Percentiles rank a stretch among this genome's conserved stretches.
phyloP scores from a whole-genome alignment of 169 alveolate genomes.

The Eimeria praecox region DNA sequence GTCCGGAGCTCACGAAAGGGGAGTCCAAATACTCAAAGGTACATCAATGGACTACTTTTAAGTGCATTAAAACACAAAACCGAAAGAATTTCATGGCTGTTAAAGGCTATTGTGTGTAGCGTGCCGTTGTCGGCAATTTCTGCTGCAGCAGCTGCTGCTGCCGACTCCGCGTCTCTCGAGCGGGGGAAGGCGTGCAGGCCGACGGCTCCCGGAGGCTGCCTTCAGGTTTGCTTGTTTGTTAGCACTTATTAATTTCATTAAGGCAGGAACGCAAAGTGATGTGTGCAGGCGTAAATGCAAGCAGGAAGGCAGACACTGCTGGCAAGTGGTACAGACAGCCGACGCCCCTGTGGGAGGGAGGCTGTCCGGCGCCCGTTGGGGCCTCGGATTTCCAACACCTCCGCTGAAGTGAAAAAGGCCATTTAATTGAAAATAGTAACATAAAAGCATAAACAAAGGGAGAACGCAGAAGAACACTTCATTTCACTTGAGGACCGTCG shows the following conservation, averaged over 20 bases:
- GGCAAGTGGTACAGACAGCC: background rate
- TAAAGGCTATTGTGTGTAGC: background rate
- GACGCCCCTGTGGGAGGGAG: constrained; percentile 1
- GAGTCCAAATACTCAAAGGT: background rate
- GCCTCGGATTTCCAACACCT: background rate
- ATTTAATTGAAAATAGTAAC: background rate
- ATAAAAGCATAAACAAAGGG: background rate
- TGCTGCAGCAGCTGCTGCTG: background rate
- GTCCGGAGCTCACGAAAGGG: background rate
- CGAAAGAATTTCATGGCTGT: no score
- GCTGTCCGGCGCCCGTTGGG: background rate
- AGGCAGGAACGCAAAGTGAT: background rate
- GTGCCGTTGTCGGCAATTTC: background rate
- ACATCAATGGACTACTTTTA: no score
- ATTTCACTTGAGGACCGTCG: background rate
- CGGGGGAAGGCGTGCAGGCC: background rate
- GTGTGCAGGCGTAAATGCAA: background rate
- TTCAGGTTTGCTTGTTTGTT: background rate
- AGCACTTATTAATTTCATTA: background rate
- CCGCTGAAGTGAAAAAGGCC: background rate
- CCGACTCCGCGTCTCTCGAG: constrained; percentile 10
- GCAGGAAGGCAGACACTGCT: background rate
- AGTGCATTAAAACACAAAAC: no score
- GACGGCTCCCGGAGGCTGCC: background rate
- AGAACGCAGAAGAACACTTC: background rate